Evolutionary conservation across 352 stramenopile genomes (phyloP).

Genomic region (Globisporangium nunn): DNA sequence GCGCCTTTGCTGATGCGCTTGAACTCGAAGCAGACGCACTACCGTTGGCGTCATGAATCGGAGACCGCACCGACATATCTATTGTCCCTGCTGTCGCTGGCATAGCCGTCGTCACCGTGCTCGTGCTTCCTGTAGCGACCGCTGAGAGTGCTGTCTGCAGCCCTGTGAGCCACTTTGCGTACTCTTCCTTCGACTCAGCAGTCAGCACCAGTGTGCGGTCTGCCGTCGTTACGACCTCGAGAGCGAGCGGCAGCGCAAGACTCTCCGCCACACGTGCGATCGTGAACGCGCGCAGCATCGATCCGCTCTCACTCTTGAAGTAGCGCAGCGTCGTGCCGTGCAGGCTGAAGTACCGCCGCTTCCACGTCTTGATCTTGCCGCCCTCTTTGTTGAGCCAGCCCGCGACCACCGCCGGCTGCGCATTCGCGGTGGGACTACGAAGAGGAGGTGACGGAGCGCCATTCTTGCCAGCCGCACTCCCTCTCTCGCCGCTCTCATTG

Average conservation of each 20-base stretch:
- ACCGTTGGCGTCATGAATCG: background rate
- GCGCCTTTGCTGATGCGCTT: background rate
- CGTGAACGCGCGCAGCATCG: slow-evolving; percentile 37
- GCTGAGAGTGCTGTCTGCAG: slow-evolving; percentile 21
- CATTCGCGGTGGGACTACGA: background rate
- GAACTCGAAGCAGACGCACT: background rate
- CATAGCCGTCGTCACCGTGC: background rate
- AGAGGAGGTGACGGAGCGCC: background rate
- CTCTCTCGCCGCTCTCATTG: slow-evolving; percentile 1
- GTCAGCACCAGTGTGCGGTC: slow-evolving; percentile 51
- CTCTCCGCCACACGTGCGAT: slow-evolving; percentile 30
- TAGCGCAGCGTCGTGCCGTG: slow-evolving; percentile 64
- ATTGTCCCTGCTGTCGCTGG: background rate
- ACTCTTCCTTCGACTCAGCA: slow-evolving; percentile 58
- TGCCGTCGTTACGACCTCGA: slow-evolving; percentile 35
- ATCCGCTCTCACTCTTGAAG: slow-evolving; percentile 63
- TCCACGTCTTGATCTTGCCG: slow-evolving; percentile 59
- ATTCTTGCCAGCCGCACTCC: background rate
- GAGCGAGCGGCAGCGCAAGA: slow-evolving; percentile 25
- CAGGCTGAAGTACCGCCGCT: slow-evolving; percentile 68
- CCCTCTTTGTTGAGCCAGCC: slow-evolving; percentile 74
- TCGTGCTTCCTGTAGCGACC: slow-evolving; percentile 19
- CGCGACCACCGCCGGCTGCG: slow-evolving; percentile 17
- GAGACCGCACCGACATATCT: background rate
- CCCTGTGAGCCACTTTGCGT: slow-evolving; percentile 40